phyloP scores from a whole-genome alignment of 2,329 filamentous ascomycete genomes.

The Bipolaris sorokiniana region DNA sequence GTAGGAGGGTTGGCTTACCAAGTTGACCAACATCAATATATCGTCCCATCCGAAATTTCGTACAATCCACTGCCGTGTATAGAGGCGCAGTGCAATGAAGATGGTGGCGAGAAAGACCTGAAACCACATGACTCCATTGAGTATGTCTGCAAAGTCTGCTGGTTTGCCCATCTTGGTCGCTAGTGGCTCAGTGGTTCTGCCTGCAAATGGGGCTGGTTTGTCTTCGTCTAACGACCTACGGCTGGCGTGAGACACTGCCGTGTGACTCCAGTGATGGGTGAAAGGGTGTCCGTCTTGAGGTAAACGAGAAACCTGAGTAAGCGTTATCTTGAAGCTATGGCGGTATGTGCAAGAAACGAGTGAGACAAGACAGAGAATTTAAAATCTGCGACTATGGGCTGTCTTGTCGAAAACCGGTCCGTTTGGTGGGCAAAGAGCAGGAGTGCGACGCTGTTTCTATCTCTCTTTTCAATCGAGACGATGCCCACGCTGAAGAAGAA shows the following conservation, averaged over 20 bases:
- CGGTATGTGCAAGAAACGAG: neutral
- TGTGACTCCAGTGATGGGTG: neutral
- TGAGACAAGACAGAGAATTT: neutral
- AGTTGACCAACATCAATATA: constrained; percentile 35
- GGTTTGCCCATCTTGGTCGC: constrained; percentile 25
- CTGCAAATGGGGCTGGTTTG: neutral
- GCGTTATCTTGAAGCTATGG: neutral
- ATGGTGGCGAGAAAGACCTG: constrained; percentile 33
- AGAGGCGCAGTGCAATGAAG: constrained; percentile 35
- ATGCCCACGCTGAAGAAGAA: constrained; percentile 11
- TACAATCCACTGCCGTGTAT: constrained; percentile 38
- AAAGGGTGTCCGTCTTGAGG: neutral
- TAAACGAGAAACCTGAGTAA: neutral
- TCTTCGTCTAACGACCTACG: neutral
- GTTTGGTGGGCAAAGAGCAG: neutral
- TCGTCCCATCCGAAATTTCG: constrained; percentile 40
- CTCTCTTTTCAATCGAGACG: neutral
- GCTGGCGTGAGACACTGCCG: neutral
- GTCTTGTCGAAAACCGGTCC: neutral
- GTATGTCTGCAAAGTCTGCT: constrained; percentile 29
- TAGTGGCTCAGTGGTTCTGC: neutral
- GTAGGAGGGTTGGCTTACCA: constrained; percentile 20
- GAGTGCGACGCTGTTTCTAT: constrained; percentile 1
- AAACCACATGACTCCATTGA: constrained; percentile 43
- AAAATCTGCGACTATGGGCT: neutral